These are phyloP conservation scores for Porphyra umbilicalis DNA, from an alignment of 31 red algal genomes.

Conservation along the genomic window DNA sequence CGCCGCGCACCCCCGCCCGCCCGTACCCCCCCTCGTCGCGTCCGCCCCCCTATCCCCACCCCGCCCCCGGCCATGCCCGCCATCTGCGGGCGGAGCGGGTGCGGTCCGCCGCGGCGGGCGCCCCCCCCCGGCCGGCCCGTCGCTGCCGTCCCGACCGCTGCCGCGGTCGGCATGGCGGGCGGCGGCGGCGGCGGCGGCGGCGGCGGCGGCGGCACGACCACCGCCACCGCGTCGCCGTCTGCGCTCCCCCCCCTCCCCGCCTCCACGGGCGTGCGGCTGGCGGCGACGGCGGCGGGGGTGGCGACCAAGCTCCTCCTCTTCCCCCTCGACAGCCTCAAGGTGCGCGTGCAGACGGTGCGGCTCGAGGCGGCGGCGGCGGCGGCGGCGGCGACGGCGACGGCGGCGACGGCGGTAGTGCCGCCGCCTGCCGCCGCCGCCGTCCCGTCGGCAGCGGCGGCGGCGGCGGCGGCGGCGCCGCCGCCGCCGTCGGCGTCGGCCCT, in stretches of 20 bases:
- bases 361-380: background rate
- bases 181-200: no score
- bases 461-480: no score
- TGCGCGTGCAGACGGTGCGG: slow-evolving; percentile 4
- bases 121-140: no score
- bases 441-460: no score
- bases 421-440: background rate
- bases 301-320: background rate
- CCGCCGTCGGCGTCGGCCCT: background rate
- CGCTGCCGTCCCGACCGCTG: background rate
- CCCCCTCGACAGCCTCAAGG: slow-evolving; percentile 5
- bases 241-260: no score
- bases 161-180: no score
- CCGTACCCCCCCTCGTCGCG: no score
- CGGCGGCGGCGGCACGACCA: no score
- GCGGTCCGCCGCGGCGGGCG: no score
- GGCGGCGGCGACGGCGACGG: background rate
- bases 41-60: no score
- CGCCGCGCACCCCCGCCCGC: no score
- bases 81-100: background rate
- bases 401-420: background rate
- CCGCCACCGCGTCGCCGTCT: no score
- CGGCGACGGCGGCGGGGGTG: slow-evolving; percentile 1
- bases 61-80: background rate
- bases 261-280: background rate